A percentile compares a stretch with the other conserved stretches of the same genome.
These are phyloP conservation scores for Candida sanyiensis DNA, from an alignment of 805 yeast genomes.

Conservation along the genomic window DNA sequence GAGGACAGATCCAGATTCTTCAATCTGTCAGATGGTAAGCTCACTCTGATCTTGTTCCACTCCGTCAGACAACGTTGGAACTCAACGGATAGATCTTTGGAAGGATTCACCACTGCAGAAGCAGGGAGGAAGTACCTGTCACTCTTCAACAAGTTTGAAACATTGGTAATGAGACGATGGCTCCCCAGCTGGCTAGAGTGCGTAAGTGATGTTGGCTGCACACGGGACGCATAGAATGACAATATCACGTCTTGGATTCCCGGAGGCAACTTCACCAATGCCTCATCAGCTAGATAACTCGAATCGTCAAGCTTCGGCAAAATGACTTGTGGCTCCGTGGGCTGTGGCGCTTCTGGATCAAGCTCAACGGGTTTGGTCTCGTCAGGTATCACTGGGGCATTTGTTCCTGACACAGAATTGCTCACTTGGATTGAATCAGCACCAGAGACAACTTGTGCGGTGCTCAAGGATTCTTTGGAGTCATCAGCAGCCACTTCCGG, in stretches of 20 bases:
- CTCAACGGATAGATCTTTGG: slow-evolving; percentile 11
- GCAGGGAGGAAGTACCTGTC: slow-evolving; percentile 10
- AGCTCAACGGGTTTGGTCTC: neutral
- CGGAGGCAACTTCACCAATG: slow-evolving; percentile 23
- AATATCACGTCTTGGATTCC: slow-evolving; percentile 29
- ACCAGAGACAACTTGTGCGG: slow-evolving; percentile 15
- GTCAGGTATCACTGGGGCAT: slow-evolving; percentile 2
- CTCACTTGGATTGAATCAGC: neutral
- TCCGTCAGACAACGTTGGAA: slow-evolving; percentile 14
- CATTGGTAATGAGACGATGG: slow-evolving; percentile 9
- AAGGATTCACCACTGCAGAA: slow-evolving; percentile 1
- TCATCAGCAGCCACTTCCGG: neutral
- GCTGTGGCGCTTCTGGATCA: slow-evolving; percentile 7
- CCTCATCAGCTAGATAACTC: slow-evolving; percentile 17
- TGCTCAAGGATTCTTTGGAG: slow-evolving; percentile 30
- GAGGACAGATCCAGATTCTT: slow-evolving; percentile 15
- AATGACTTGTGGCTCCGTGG: slow-evolving; percentile 2
- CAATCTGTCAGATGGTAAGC: slow-evolving; percentile 37
- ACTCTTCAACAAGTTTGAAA: slow-evolving; percentile 7
- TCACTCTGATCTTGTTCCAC: slow-evolving; percentile 9
- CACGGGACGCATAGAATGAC: slow-evolving; percentile 23
- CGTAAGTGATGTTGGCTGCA: neutral
- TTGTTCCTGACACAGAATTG: neutral
- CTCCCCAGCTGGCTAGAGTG: slow-evolving; percentile 2
- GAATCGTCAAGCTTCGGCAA: slow-evolving; percentile 17